phyloP scores from a whole-genome alignment of 129 eudicot species.

The Saposhnikovia divaricata region DNA sequence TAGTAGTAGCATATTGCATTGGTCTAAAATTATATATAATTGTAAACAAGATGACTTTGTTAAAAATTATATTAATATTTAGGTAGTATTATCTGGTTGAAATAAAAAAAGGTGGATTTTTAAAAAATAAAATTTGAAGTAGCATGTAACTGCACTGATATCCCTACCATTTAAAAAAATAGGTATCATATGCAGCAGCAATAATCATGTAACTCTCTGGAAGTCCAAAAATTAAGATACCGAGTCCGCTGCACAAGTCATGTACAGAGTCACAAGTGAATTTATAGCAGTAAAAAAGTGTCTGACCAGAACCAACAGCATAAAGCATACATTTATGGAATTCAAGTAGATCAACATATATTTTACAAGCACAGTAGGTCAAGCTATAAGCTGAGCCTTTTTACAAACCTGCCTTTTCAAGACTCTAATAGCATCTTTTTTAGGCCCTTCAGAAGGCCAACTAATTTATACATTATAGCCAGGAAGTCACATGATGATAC shows the following conservation, averaged over 20 bases:
- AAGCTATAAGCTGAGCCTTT: not conserved
- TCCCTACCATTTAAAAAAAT: not conserved
- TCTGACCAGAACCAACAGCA: not conserved
- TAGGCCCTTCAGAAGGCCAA: not conserved
- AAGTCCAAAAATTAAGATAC: not conserved
- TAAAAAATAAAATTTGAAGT: too few relatives aligned
- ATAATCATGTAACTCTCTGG: not conserved
- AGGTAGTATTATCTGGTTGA: not conserved
- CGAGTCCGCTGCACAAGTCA: not conserved
- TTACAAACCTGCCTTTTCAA: not conserved
- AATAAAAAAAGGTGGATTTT: not conserved
- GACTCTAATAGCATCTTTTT: not conserved
- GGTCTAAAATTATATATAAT: not conserved
- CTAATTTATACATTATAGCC: not conserved
- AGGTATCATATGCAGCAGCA: not conserved
- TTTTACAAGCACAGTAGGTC: not conserved
- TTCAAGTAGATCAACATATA: not conserved
- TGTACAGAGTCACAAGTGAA: not conserved
- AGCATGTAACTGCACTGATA: not conserved
- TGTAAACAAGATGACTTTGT: too few relatives aligned
- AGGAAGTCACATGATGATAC: not conserved
- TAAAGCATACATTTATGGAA: not conserved
- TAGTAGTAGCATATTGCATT: not conserved
- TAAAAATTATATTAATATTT: too few relatives aligned
- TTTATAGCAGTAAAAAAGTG: not conserved